These are phyloP conservation scores for Aspergillus quadrilineatus DNA, from an alignment of 2,329 filamentous ascomycete species.

Conservation along the genomic window DNA sequence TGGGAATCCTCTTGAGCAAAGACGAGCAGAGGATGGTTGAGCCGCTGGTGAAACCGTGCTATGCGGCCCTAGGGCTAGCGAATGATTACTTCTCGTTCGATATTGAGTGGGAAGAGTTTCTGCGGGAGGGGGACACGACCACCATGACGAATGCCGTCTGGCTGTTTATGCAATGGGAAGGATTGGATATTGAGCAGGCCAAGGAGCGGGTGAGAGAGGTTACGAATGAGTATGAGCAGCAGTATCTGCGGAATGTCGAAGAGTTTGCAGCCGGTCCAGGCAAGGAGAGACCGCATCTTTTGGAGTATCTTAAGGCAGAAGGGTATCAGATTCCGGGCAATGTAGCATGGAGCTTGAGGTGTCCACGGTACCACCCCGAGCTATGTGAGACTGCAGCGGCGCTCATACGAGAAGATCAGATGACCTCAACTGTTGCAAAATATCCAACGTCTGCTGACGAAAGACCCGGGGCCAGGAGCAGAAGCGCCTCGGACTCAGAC, in stretches of 20 bases:
- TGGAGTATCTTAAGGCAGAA: constrained; percentile 13
- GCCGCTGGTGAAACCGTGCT: constrained; percentile 16
- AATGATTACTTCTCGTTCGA: constrained; percentile 23
- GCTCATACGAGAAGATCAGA: not conserved
- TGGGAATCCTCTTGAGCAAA: constrained; percentile 14
- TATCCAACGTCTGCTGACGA: not conserved
- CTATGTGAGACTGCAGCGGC: constrained; percentile 1
- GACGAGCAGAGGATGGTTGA: constrained; percentile 11
- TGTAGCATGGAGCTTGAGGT: constrained; percentile 20
- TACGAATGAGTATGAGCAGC: constrained; percentile 12
- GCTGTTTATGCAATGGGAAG: constrained; percentile 20
- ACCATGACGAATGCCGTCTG: constrained; percentile 21
- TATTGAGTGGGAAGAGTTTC: constrained; percentile 20
- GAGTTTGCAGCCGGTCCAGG: constrained; percentile 1
- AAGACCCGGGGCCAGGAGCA: not conserved
- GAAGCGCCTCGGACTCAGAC: not conserved
- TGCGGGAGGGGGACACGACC: not conserved
- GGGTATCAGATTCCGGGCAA: constrained; percentile 19
- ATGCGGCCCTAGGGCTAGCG: constrained; percentile 18
- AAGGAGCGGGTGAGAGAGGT: constrained; percentile 13
- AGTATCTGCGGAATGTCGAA: constrained; percentile 10
- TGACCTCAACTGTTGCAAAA: not conserved
- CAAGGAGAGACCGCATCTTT: constrained; percentile 1
- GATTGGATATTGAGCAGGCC: constrained; percentile 8
- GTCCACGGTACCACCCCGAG: constrained; percentile 20